phyloP scores from a whole-genome alignment of 2,329 filamentous ascomycete genomes.

The Anthostomella pinea region DNA sequence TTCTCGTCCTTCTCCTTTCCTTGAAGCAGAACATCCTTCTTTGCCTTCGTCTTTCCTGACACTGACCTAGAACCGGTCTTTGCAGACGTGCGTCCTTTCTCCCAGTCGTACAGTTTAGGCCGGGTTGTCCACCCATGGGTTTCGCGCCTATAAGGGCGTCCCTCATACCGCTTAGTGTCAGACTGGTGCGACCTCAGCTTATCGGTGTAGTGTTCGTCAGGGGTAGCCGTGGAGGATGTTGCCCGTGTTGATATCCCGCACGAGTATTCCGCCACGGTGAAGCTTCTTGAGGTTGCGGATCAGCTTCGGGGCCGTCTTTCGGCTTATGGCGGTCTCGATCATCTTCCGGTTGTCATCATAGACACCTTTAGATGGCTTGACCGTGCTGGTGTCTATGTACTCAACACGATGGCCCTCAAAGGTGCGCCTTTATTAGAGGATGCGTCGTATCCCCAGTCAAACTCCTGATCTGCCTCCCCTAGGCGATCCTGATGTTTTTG shows the following conservation, averaged over 20 bases:
- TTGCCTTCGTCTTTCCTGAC: no score
- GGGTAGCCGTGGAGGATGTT: no score
- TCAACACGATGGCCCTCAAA: slow-evolving; percentile 2
- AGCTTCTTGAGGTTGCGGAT: neutral
- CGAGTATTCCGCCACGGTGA: neutral
- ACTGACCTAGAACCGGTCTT: no score
- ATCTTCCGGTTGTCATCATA: neutral
- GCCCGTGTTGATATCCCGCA: neutral
- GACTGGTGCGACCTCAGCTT: no score
- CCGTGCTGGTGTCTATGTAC: neutral
- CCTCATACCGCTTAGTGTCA: no score
- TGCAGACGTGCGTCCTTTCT: no score
- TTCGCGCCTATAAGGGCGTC: no score
- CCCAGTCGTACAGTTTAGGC: no score
- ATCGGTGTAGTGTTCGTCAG: no score
- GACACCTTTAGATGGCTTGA: neutral
- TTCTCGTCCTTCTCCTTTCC: no score
- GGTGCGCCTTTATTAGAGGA: neutral
- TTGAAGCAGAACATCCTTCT: no score
- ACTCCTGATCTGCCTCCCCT: neutral
- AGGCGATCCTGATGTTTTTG: neutral
- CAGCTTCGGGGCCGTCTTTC: neutral
- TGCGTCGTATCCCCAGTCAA: slow-evolving; percentile 5
- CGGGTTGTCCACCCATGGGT: no score
- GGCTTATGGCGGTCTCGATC: neutral